Conservation (phyloP, 345 rosid genomes). For the Aurinia saxatilis region DNA sequence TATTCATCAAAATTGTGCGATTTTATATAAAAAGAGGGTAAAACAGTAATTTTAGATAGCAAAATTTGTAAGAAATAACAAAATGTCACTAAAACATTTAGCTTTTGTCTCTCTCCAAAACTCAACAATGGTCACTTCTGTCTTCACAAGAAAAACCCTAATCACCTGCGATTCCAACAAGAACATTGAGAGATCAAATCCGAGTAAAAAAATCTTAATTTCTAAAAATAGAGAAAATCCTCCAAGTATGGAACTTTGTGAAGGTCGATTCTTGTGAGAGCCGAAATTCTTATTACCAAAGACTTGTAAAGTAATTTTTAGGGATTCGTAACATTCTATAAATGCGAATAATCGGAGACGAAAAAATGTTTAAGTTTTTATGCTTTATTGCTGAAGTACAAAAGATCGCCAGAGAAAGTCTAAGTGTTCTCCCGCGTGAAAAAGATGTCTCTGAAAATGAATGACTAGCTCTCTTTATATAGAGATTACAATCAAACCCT, state of each 20-base stretch:
- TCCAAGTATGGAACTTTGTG: constrained; percentile 70
- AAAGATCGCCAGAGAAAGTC: too few species aligned
- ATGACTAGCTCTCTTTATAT: too few species aligned
- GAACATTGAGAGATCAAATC: constrained; percentile 26
- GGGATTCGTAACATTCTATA: too few species aligned
- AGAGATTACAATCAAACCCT: too few species aligned
- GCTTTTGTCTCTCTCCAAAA: constrained; percentile 27
- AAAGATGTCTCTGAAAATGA: too few species aligned
- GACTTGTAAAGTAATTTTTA: too few species aligned
- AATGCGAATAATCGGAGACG: too few species aligned
- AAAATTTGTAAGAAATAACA: constrained; percentile 6
- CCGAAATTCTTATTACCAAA: too few species aligned
- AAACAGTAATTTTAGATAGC: neutral
- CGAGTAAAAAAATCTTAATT: constrained; percentile 38
- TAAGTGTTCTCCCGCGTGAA: too few species aligned
- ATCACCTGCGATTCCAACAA: constrained; percentile 33
- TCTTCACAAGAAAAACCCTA: neutral
- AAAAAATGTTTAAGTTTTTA: too few species aligned
- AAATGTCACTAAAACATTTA: neutral
- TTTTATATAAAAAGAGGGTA: neutral
- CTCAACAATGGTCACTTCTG: constrained; percentile 27
- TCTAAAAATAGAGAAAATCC: constrained; percentile 33
- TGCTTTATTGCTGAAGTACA: too few species aligned
- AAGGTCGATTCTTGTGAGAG: constrained; percentile 71
- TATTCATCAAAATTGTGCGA: too few species aligned